Conservation (phyloP, 1,139 yeast species). For the Sugiyamaella pinicola region DNA sequence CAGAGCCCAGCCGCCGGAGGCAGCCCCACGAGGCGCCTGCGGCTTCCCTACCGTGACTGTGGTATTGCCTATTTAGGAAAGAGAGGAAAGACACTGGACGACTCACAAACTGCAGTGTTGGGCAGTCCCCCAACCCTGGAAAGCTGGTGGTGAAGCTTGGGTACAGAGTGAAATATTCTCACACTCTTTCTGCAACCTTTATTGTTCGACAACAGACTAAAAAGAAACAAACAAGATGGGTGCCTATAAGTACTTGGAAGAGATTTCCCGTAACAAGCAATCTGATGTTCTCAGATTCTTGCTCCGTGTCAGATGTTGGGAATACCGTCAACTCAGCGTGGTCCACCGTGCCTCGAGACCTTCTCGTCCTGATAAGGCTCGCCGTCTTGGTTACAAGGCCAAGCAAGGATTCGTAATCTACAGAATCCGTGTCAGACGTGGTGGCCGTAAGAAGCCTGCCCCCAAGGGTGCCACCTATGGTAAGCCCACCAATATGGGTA, state of each 20-base stretch:
- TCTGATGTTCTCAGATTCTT: slow-evolving; percentile 99
- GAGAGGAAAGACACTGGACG: not conserved
- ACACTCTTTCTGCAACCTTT: slow-evolving; percentile 19
- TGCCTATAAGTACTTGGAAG: slow-evolving; percentile 99
- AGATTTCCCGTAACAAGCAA: slow-evolving; percentile 99
- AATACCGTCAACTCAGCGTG: slow-evolving; percentile 98
- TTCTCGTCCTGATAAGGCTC: slow-evolving; percentile 99
- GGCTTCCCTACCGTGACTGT: slow-evolving; percentile 1
- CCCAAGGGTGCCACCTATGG: slow-evolving; percentile 99
- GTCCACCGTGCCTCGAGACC: slow-evolving; percentile 99
- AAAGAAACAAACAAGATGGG: slow-evolving; percentile 60
- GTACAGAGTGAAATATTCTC: slow-evolving; percentile 12
- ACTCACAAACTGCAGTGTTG: not conserved
- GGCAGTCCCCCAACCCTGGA: not conserved
- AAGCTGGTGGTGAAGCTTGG: slow-evolving; percentile 1
- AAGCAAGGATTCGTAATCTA: slow-evolving; percentile 98
- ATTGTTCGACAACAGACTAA: slow-evolving; percentile 11
- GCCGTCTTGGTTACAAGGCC: slow-evolving; percentile 99
- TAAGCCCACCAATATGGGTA: slow-evolving; percentile 99
- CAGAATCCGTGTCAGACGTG: slow-evolving; percentile 99
- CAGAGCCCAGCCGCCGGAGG: too few relatives aligned
- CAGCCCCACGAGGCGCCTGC: too few relatives aligned
- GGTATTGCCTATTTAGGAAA: not conserved
- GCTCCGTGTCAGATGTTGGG: slow-evolving; percentile 99
- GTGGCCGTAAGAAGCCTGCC: slow-evolving; percentile 99